Percentiles rank a stretch among this genome's conserved stretches.
These are phyloP conservation scores for Mycena vulgaris DNA, from an alignment of 768 basidiomycete species.

Conservation along the genomic window DNA sequence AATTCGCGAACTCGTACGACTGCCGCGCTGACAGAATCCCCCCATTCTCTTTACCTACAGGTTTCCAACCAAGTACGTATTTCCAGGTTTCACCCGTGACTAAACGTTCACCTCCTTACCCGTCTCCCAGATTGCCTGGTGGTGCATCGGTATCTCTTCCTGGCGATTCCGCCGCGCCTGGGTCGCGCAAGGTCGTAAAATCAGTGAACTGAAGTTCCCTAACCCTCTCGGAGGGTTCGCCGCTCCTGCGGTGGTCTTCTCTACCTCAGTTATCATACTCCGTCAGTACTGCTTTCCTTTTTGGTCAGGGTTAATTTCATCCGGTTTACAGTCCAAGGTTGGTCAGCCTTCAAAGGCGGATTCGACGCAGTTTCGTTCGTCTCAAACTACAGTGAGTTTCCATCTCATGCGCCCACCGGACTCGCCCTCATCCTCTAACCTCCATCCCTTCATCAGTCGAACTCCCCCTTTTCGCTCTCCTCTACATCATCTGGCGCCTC, in stretches of 20 bases:
- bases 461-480: conserved; percentile 15
- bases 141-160: conserved; percentile 20
- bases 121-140: conserved; percentile 19
- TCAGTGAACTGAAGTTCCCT: conserved; percentile 19
- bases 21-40: conserved; percentile 4
- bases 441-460: conserved; percentile 13
- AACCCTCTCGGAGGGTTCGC: conserved; percentile 23
- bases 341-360: conserved; percentile 23
- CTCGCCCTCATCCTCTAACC: conserved; percentile 5
- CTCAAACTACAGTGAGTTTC: conserved; percentile 21
- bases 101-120: not conserved
- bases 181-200: conserved; percentile 21
- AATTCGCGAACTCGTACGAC: conserved; percentile 1
- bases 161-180: conserved; percentile 29
- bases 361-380: conserved; percentile 24
- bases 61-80: conserved; percentile 23
- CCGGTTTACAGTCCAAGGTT: conserved; percentile 23
- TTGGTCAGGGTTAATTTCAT: conserved; percentile 4
- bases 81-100: not conserved
- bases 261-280: conserved; percentile 21
- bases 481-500: conserved; percentile 23
- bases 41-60: conserved; percentile 1
- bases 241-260: conserved; percentile 23
- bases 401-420: conserved; percentile 1
- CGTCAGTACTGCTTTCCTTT: conserved; percentile 7